Base-by-base conservation (phyloP, 2,329 filamentous ascomycete species). In the Colletotrichum agaves region DNA sequence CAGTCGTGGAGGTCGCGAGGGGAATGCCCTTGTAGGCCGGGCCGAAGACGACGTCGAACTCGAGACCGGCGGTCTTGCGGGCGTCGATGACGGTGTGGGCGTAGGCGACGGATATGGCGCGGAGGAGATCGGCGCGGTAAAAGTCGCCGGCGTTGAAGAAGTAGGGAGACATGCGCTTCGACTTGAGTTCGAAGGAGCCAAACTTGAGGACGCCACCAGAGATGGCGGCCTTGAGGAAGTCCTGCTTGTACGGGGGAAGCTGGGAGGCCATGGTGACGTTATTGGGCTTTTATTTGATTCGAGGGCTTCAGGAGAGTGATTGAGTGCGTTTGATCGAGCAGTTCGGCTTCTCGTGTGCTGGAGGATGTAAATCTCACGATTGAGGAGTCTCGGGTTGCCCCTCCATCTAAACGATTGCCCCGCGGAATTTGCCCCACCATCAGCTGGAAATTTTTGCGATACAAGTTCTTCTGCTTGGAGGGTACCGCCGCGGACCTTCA, bases 21-120 rank as follows among this genome's bases (percentile, higher is more conserved):
- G 94, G 93, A 71, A 98, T 97, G 49, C 96, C 96, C 83, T 98
- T 99, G 86, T 98, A 99, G 10, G 96, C 95, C 3, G 96, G 95
- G 15, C 88, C 94, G 79, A 98, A 98, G 75, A 98, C 85, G 73
- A 98, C 87, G 78, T 98, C 95, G 78, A 97, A 91, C 35, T 86
- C 80, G 50, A 87, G 81, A 15, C 73, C 74, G 23, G 73, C 61
- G 37, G 80, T 75, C 49, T 78, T 73, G 73, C 81, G 79, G 19
- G 83, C 81, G 55, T 85, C 78, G 71, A 84, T 81, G 73, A 91
- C 88, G 63, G 88, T 85, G 71, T 86, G 80, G 47, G 95, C 95
- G 80, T 95, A 98, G 67, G 95, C 94, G 44, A 89, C 87, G 59
- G 91, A 88, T 73, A 97, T 92, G 63, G 93, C 89, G 70, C 87